Evolutionary conservation across 2,329 filamentous ascomycete genomes (phyloP), one percentile per base, ranked within the genome.

Genomic region (Neonectria sp.): DNA sequence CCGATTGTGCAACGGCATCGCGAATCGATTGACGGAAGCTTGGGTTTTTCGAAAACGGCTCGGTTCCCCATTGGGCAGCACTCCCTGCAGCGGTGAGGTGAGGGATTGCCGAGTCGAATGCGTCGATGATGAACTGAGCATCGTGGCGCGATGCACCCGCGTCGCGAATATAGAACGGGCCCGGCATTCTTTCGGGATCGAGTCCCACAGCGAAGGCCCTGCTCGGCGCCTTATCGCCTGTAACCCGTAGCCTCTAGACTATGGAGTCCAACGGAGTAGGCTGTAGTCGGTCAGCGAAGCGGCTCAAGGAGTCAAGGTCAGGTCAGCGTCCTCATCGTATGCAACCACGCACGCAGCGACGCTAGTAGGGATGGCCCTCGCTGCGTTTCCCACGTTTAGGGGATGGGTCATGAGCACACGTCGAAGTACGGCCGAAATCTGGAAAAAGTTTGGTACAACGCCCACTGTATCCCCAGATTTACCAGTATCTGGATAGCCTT

Each of bases 101-200:
- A 53, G 75, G 71, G 43, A 80, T 53, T 9, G 71, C 73, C 11
- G 75, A 78, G 66, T 78, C 73, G 69, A 79, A 78, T 53, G 76
- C 77, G 29, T 72, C 71, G 33, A 76, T 61, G 48, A 80, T 76
- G 73, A 78, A 78, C 35, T 73, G 61, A 59, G 71, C 70, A 67
- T 79, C 78, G 37, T 73, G 62, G n/a, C 64, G 68, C 45, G 64
- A 61, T 37, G 60, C 58, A 24, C 59, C 61, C 24, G 69, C 75
- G 33, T 77, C 68, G 33, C 77, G 73, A 37, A 79, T 67, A 57
- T 57, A 61, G 57, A 79, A 78, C 9, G 21, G 46, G 17, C 48
- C 66, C 53, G 69, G 43, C 72, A 75, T 72, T 52, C 52, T 65
- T 55, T 60, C 57, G 59, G 63, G 15, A 66, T 45, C 58, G 46